These are phyloP conservation scores for Plasmopara halstedii DNA, from an alignment of 352 stramenopile species.

Conservation along the genomic window DNA sequence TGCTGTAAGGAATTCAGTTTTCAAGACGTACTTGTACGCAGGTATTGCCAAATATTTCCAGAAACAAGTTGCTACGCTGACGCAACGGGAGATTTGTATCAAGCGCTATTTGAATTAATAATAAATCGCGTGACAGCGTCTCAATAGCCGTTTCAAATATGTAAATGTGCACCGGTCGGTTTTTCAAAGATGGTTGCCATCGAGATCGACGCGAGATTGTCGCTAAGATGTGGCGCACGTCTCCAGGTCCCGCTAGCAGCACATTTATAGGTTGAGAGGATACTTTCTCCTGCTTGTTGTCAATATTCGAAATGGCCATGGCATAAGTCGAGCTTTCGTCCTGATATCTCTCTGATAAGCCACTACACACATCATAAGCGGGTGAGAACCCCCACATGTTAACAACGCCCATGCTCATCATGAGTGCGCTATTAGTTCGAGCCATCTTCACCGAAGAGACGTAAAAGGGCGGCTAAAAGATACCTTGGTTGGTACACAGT, in stretches of 20 bases:
- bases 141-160: conserved; percentile 83
- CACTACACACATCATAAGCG: conserved; percentile 48
- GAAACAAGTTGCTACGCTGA: conserved; percentile 82
- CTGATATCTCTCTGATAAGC: conserved; percentile 2
- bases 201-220: conserved; percentile 42
- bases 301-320: background rate
- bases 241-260: conserved; percentile 56
- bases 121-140: conserved; percentile 78
- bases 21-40: conserved; percentile 56
- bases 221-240: conserved; percentile 69
- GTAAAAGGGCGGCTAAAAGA: conserved; percentile 16
- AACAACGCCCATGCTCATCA: conserved; percentile 76
- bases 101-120: conserved; percentile 81
- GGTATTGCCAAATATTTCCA: conserved; percentile 92
- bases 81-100: conserved; percentile 86
- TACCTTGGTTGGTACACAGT: conserved; percentile 13
- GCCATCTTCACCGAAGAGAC: conserved; percentile 25
- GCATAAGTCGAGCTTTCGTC: background rate
- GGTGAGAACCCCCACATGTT: conserved; percentile 86
- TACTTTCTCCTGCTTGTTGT: conserved; percentile 6
- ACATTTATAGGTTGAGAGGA: conserved; percentile 33
- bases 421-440: conserved; percentile 38
- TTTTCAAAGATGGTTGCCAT: conserved; percentile 16
- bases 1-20: background rate
- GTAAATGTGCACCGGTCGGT: conserved; percentile 79